Evolutionary conservation across 495 filamentous ascomycete genomes (phyloP), one percentile per base, ranked within the genome.

Genomic region (Penicillium canariense): DNA sequence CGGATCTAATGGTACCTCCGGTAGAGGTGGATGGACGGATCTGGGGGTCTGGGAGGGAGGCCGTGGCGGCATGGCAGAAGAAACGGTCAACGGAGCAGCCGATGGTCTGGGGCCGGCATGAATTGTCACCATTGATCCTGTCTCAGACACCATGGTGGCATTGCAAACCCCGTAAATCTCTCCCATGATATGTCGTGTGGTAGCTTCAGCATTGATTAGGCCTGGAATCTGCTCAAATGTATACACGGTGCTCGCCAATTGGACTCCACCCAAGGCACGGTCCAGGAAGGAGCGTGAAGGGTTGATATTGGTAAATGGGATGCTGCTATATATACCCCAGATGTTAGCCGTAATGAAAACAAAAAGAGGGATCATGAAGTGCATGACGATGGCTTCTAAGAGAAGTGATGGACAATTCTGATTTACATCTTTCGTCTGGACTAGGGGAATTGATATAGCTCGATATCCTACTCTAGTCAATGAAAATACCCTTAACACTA

Each of bases 301-400:
- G 10, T 56, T 32, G 8, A 63, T 56, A 14, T 44, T 25, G 18
- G 56, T 59, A 44, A 54, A 60, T 1, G 60, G 60, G 31, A 63
- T 51, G 5, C 34, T 50, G 8, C 49, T 39, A 5, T 38, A 59
- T n/a, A 56, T 30, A 4, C 60, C 56, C 56, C 56, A 63, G 39
- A 63, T 31, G 38, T 50, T 63, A 17, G 52, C 34, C 2, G 38
- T 20, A 6, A 63, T 11, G 27, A 56, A 63, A 6, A 54, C 49
- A 5, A 56, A n/a, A 7, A 36, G 22, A 2, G 52, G 56, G 8
- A 60, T 38, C 23, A 34, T 14, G 22, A 52, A 48, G 20, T 52
- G 26, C 58, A 53, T 61, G 20, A 22, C 46, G 30, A 40, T 32
- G 10, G 14, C 9, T 17, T 27, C 4, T 6, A 35, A 26, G 36